Base-by-base conservation (phyloP, 1,284 basidiomycete genomes). In the Laetiporus sulphureus region DNA sequence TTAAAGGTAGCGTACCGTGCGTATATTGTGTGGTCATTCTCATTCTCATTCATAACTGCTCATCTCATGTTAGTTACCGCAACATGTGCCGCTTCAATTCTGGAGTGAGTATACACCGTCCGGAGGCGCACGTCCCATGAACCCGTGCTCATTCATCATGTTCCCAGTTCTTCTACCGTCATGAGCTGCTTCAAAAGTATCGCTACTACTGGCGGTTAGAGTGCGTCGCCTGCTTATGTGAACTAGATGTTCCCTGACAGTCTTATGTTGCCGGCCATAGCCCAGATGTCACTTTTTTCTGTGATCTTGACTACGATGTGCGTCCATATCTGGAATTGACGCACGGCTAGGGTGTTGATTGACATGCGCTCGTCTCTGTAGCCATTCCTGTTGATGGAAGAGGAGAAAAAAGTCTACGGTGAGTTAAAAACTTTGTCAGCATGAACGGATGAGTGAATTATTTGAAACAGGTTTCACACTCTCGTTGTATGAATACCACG, bases 21-120 rank as follows among this genome's bases (percentile, higher is more conserved):
- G 53, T 50, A n/a, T 16, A 10, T 20, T 8, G 13, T 16, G 8
- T n/a, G n/a, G 1, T 24, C 2, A 66, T 5, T 29, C 24, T 21
- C 21, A n/a, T 29, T 32, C 5, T 36, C 2, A n/a, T n/a, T n/a
- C n/a, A 4, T 33, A 22, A n/a, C n/a, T n/a, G n/a, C 32, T 19
- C 21, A 29, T 3, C 2, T 8, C 20, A 27, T 15, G 37, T n/a
- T 49, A 81, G 80, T 27, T 91, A 91, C 56, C 80, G 86, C 38
- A 89, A 91, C 50, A 90, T 95, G 91, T 96, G 93, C 60, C 81
- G 95, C 16, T 97, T 84, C 69, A 92, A 96, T 63, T 91, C 89
- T 41, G 92, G 92, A 25, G 91, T 91, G 65, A 61, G 79, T 66
- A n/a, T 29, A 36, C 24, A 19, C 15, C 22, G 31, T n/a, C n/a